Base-by-base conservation (phyloP, 371 early-diverging fungal species). In the Mortierella polycephala region DNA sequence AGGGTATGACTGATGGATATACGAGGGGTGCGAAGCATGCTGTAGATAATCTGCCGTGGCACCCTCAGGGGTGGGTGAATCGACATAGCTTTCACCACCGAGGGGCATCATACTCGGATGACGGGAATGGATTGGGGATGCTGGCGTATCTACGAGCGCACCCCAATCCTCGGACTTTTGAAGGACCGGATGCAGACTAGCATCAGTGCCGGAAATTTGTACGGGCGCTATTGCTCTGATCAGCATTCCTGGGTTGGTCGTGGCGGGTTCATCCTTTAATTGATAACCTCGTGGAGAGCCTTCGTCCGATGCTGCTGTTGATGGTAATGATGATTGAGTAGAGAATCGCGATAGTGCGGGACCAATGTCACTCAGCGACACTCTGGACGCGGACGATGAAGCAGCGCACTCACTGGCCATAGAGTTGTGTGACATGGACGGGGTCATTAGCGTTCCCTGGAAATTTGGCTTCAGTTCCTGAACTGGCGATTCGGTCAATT, bases 91-190 rank as follows among this genome's bases (percentile, higher is more conserved):
- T 18, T 23, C 63, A 12, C 51, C 59, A 42, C 37, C 58, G 40
- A 39, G 57, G 20, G 58, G 50, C 56, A 63, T 58, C 51, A 49
- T 57, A n/a, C 40, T n/a, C 16, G 51, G 64, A 37, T 53, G 57
- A 47, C 40, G 63, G 21, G 23, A 39, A 47, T 67, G 54, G 45
- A 56, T 57, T 41, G 74, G 74, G 52, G 74, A 74, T 42, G 54
- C 64, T 6, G 74, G 74, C 37, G 69, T 64, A 61, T 69, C 74
- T 16, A 74, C 44, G 23, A 74, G 69, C 13, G 69, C 74, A 13
- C 65, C 74, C 74, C 74, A 74, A 49, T 74, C 74, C 54, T 74
- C 74, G 16, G 74, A 74, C 37, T 74, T 74, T 64, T 63, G 69
- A 64, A 69, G 74, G 20, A 69, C 44, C 9, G 67, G 67, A 8